Evolutionary conservation across 345 rosid genomes (phyloP), one percentile per base, ranked within the genome.

Genomic region (Brassica cretica): DNA sequence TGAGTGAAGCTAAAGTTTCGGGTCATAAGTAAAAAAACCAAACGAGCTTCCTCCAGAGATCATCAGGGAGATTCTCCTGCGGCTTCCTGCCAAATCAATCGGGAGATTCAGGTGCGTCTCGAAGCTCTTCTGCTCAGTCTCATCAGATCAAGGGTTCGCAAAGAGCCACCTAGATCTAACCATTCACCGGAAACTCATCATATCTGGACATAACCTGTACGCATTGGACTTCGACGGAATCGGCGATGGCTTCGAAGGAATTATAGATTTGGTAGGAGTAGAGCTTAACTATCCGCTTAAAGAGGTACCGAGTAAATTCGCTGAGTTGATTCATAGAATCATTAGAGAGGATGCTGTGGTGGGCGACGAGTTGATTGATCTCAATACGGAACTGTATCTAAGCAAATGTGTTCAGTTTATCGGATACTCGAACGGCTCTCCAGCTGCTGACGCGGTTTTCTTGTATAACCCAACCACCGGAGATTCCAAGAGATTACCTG

Each of bases 381-480:
- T 75, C 5, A 76, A 78, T 66, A 61, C 44, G 14, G 71, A 66
- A n/a, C 25, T 63, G 1, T 49, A 71, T 11, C 18, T 30, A 12
- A 75, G 63, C 64, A 80, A 71, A 12, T 79, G 78, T 78, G 78
- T 79, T 55, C 75, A 79, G 81, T 80, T 84, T 7, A 25, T 80
- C 7, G 89, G 86, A 25, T 87, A 87, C 67, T 79, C 83, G 5
- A 68, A 85, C 49, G 89, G 88, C 8, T 81, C 84, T 62, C 80
- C 81, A 0, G 68, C 71, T 5, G 82, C 68, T 60, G 71, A 39
- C 5, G 66, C 55, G 53, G 19, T 77, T 19, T 83, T 75, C 76
- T 78, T 87, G 78, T 82, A 81, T 51, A 87, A 85, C 39, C 89
- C 86, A 24, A 77, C 84, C 69, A 87, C 83, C n/a, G 71, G 78